Evolutionary conservation across 768 basidiomycete species (phyloP), one percentile per base, ranked within the genome.

Genomic region (Coprinopsis sp.): DNA sequence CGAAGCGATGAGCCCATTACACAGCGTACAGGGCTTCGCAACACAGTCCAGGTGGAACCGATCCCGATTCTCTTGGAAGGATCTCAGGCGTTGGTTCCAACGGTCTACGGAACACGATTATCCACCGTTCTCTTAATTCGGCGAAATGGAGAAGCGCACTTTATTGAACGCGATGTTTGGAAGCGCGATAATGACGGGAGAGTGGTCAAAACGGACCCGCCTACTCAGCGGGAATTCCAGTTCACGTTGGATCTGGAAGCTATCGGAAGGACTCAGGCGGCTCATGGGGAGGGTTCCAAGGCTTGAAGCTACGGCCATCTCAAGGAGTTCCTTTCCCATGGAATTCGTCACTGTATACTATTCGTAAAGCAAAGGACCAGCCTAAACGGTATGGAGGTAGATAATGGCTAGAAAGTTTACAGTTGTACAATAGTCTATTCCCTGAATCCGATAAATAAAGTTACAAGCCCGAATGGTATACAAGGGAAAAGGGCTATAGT

Each of bases 161-260:
- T 88, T 55, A 67, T 84, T 36, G 89, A 91, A 61, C 67, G 84
- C 37, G 87, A 91, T 57, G 68, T 79, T 22, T 90, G 83, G 83
- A 60, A 57, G 43, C 55, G 78, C 44, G 64, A 54, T 25, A 42
- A 47, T 24, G 65, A 74, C 23, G 79, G 71, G 49, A 49, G 46
- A 18, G 39, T 45, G 13, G 40, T 56, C 29, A 66, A 64, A 64
- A 53, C 66, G 52, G 70, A 69, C 57, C 65, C 68, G 36, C 52
- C 60, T 13, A 68, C 70, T 31, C 66, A 81, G 58, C 76, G 82
- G 50, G 60, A 67, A 36, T 82, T 78, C 63, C 68, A 65, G 53
- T 82, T 84, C 54, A 64, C 57, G 46, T 72, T 66, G 43, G 57
- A 63, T 49, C 24, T 49, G 30, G 48, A 49, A 22, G 34, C 41